A percentile compares a stretch with the other conserved stretches of the same genome.
Conservation (phyloP, 495 filamentous ascomycete species). For the Trichoderma virens region DNA sequence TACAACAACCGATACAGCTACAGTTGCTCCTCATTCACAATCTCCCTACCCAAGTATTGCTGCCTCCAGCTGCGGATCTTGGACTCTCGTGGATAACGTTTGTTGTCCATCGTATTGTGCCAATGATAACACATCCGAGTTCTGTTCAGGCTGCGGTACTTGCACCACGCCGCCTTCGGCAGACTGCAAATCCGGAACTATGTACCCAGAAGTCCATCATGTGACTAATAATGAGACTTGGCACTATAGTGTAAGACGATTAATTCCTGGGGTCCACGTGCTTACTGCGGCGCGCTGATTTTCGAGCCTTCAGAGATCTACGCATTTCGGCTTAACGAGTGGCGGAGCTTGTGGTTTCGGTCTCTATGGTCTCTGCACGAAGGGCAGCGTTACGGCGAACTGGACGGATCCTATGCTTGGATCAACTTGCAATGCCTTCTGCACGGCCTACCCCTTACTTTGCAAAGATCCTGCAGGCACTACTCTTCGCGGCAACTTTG, state of each 20-base stretch:
- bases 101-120: neutral
- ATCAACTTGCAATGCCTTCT: neutral
- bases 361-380: neutral
- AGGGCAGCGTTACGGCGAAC: neutral
- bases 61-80: neutral
- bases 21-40: neutral
- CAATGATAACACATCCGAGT: neutral
- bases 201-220: neutral
- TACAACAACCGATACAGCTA: neutral
- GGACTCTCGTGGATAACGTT: slow-evolving; percentile 1
- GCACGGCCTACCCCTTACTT: neutral
- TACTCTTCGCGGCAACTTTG: neutral
- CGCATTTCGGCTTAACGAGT: neutral
- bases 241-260: neutral
- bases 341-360: slow-evolving; percentile 4
- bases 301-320: neutral
- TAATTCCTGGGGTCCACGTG: neutral
- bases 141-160: neutral
- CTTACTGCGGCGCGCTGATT: neutral
- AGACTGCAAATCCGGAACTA: slow-evolving; percentile 1
- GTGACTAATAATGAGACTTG: neutral
- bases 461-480: neutral
- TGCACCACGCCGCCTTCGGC: neutral
- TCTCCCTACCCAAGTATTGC: neutral
- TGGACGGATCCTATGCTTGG: slow-evolving; percentile 5